These are phyloP conservation scores for Crepidotus sp. DNA, from an alignment of 1,284 basidiomycete genomes.

Conservation along the genomic window DNA sequence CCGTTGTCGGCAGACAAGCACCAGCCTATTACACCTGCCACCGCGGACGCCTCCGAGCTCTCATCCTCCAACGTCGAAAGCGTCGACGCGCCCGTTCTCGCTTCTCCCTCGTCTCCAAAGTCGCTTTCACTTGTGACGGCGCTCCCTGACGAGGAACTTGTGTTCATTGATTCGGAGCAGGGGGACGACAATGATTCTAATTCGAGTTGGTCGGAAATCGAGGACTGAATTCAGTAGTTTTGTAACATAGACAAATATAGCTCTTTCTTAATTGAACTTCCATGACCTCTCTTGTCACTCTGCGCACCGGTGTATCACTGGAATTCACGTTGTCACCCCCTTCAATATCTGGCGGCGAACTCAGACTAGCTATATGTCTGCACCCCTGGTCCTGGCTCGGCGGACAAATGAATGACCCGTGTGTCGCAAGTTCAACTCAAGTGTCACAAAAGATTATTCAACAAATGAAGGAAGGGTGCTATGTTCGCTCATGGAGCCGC, in stretches of 20 bases:
- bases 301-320: constrained; percentile 16
- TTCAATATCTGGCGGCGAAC: neutral
- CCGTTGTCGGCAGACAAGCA: neutral
- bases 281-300: constrained; percentile 11
- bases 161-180: constrained; percentile 1
- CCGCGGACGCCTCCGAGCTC: neutral
- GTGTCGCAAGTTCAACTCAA: constrained; percentile 25
- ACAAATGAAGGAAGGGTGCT: constrained; percentile 27
- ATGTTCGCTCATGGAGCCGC: constrained; percentile 25
- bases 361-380: constrained; percentile 52
- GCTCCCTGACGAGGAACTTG: constrained; percentile 1
- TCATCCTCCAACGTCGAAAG: neutral
- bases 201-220: constrained; percentile 4
- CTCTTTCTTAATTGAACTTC: neutral
- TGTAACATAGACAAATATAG: constrained; percentile 5
- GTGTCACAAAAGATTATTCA: neutral
- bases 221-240: neutral
- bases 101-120: neutral
- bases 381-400: constrained; percentile 79
- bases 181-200: neutral
- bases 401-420: constrained; percentile 68
- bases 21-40: neutral
- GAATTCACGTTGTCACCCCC: constrained; percentile 16
- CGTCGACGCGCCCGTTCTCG: neutral
- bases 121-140: constrained; percentile 1